Conservation (phyloP, 768 basidiomycete species). For the Lactarius sanguifluus region DNA sequence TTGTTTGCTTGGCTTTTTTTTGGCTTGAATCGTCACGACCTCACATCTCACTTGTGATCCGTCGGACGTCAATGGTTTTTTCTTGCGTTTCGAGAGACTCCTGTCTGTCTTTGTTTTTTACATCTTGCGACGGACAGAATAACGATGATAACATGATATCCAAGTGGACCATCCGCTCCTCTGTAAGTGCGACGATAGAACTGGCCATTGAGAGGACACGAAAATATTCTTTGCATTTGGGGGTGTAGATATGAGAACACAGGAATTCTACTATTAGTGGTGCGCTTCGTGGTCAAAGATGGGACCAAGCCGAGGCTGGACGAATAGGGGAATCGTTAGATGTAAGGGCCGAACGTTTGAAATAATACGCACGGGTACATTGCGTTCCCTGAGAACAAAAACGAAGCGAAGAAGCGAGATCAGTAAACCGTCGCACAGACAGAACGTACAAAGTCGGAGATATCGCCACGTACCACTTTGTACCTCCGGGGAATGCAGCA, state of each 20-base stretch:
- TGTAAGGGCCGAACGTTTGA: not conserved
- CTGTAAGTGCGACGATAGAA: too few relatives aligned
- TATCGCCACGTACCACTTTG: conserved; percentile 80
- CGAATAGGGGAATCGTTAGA: not conserved
- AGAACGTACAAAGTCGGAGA: conserved; percentile 4
- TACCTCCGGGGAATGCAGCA: conserved; percentile 81
- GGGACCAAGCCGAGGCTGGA: conserved; percentile 27
- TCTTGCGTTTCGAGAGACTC: not conserved
- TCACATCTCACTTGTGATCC: conserved; percentile 7
- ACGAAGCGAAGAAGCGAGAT: not conserved
- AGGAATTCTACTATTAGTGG: conserved; percentile 8
- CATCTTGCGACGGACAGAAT: not conserved
- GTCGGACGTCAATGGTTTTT: not conserved
- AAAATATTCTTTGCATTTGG: not conserved
- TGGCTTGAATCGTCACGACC: conserved; percentile 17
- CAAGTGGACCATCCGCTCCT: too few relatives aligned
- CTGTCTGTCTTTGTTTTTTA: not conserved
- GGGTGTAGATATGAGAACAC: not conserved
- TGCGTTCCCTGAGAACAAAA: conserved; percentile 64
- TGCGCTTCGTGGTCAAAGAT: conserved; percentile 30
- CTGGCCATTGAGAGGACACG: not conserved
- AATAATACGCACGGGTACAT: conserved; percentile 60
- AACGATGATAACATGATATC: conserved; percentile 3
- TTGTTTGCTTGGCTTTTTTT: conserved; percentile 6
- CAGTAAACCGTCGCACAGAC: conserved; percentile 13